Evolutionary conservation across 2,329 filamentous ascomycete species (phyloP).

Genomic region (Xylariaceae sp.): DNA sequence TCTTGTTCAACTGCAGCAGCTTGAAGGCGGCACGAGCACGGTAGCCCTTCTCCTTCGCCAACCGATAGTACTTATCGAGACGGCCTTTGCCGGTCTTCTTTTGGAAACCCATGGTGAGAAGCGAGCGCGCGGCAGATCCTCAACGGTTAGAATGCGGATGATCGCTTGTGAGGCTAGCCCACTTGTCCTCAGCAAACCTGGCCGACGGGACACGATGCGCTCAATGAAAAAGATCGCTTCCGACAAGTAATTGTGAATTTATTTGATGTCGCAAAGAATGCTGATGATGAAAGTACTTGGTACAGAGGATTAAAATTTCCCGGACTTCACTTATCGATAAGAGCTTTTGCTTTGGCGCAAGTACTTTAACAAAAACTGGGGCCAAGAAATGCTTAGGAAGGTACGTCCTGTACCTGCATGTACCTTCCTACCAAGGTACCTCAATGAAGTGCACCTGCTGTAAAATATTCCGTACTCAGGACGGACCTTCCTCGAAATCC

Average conservation of each 20-base stretch:
- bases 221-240: not conserved
- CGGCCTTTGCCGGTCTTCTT: conserved; percentile 99
- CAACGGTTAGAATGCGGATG: not conserved
- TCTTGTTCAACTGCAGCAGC: conserved; percentile 85
- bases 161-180: not conserved
- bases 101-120: conserved; percentile 75
- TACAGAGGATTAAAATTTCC: conserved; percentile 17
- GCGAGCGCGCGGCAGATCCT: conserved; percentile 1
- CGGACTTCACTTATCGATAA: conserved; percentile 18
- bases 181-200: not conserved
- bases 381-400: not conserved
- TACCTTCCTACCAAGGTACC: not conserved
- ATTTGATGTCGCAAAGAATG: not conserved
- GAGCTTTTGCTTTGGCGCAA: not conserved
- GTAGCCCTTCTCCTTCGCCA: conserved; percentile 90
- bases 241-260: not conserved
- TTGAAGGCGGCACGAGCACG: conserved; percentile 20
- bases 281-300: not conserved
- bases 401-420: not conserved
- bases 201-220: not conserved
- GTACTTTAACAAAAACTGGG: not conserved
- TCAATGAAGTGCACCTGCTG: not conserved
- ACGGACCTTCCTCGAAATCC: no score
- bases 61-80: conserved; percentile 88
- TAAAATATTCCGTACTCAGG: no score